These are phyloP conservation scores for Arthroderma sp. DNA, from an alignment of 2,329 filamentous ascomycete genomes.

Conservation along the genomic window DNA sequence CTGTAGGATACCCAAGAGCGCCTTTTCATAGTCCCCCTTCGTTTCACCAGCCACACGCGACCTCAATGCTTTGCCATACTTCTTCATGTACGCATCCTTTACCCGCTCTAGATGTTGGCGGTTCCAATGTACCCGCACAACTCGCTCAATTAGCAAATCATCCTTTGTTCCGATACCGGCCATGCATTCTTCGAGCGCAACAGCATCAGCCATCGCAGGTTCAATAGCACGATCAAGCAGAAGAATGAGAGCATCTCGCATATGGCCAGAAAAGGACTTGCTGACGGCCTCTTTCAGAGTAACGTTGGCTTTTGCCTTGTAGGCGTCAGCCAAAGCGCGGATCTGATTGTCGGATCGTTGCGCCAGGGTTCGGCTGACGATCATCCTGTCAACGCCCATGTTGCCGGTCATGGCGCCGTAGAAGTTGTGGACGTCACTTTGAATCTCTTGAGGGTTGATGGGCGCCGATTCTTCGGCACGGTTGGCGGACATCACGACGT, in stretches of 20 bases:
- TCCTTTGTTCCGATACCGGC: constrained; percentile 79
- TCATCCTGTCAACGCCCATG: constrained; percentile 55
- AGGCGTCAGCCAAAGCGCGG: constrained; percentile 63
- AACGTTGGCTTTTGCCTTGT: constrained; percentile 57
- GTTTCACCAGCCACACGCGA: constrained; percentile 68
- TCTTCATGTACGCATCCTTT: constrained; percentile 60
- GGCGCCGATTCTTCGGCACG: constrained; percentile 67
- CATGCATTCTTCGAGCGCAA: constrained; percentile 77
- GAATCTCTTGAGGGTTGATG: constrained; percentile 57
- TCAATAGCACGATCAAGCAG: constrained; percentile 68
- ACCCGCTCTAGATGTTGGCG: constrained; percentile 59
- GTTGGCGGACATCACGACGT: constrained; percentile 62
- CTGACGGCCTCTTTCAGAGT: constrained; percentile 61
- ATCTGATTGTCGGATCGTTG: constrained; percentile 70
- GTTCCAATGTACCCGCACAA: constrained; percentile 78
- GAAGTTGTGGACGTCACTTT: constrained; percentile 61
- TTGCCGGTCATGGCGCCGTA: constrained; percentile 51
- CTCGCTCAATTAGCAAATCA: constrained; percentile 58
- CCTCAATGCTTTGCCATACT: constrained; percentile 54
- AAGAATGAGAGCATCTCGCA: constrained; percentile 69
- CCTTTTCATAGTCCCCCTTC: constrained; percentile 64
- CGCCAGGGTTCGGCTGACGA: constrained; percentile 66
- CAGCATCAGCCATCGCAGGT: constrained; percentile 71
- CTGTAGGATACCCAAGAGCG: constrained; percentile 55
- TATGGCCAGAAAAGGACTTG: constrained; percentile 80